Evolutionary conservation across 495 filamentous ascomycete genomes (phyloP).

Genomic region (Podospora comata): DNA sequence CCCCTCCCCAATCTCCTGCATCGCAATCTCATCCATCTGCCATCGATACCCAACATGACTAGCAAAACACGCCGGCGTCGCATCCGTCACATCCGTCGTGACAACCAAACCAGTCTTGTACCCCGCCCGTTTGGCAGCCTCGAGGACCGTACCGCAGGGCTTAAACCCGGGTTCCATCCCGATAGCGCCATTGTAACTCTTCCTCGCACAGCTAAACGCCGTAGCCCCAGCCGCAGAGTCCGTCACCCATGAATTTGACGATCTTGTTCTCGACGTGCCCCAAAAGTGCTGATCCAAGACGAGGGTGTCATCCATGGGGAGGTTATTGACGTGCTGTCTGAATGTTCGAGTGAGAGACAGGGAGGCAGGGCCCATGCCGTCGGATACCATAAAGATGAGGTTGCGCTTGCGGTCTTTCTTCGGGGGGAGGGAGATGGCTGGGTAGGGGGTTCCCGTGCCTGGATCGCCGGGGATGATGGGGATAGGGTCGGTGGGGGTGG

Average conservation of each 20-base stretch:
- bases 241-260: conserved; percentile 76
- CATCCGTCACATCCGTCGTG: conserved; percentile 92
- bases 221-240: conserved; percentile 95
- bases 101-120: conserved; percentile 94
- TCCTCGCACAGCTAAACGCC: conserved; percentile 85
- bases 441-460: conserved; percentile 55
- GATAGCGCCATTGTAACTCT: conserved; percentile 96
- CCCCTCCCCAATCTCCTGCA: conserved; percentile 80
- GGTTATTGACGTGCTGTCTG: conserved; percentile 62
- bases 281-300: conserved; percentile 82
- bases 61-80: conserved; percentile 95
- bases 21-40: conserved; percentile 86
- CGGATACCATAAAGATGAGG: conserved; percentile 96
- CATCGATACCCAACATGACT: conserved; percentile 75
- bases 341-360: conserved; percentile 80
- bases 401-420: conserved; percentile 74
- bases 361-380: conserved; percentile 95
- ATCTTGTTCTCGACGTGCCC: conserved; percentile 83
- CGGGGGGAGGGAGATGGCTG: conserved; percentile 57
- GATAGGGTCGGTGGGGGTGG: conserved; percentile 5
- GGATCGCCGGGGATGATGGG: conserved; percentile 11
- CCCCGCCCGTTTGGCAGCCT: conserved; percentile 86
- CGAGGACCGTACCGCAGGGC: conserved; percentile 90
- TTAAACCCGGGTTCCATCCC: conserved; percentile 77
- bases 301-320: conserved; percentile 68